Conservation (phyloP, 495 filamentous ascomycete genomes). For the Astrothelium macrocarpum region DNA sequence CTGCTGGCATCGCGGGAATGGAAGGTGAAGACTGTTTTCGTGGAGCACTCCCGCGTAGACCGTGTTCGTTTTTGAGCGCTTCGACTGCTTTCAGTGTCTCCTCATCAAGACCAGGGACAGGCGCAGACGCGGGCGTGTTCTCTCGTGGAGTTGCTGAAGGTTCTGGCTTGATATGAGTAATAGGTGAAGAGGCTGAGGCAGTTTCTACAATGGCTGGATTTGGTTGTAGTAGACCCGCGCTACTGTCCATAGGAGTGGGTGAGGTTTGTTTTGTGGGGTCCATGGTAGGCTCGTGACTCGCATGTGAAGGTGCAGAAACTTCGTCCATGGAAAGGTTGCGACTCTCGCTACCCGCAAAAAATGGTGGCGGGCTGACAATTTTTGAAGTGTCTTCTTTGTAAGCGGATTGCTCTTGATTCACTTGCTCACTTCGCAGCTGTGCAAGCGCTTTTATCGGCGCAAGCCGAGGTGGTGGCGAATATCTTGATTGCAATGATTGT, state of each 20-base stretch:
- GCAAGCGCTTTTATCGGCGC: constrained; percentile 27
- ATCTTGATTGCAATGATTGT: constrained; percentile 18
- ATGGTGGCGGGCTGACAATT: not conserved
- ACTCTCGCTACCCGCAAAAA: not conserved
- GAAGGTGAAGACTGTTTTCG: constrained; percentile 18
- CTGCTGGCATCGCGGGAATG: constrained; percentile 18
- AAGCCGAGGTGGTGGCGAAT: constrained; percentile 21
- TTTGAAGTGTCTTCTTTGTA: not conserved
- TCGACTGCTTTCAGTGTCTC: constrained; percentile 28
- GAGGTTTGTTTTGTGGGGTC: constrained; percentile 19
- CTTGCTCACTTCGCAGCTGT: not conserved
- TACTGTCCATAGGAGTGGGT: constrained; percentile 8
- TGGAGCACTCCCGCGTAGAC: constrained; percentile 19
- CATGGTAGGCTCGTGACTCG: constrained; percentile 18
- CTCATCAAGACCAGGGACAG: constrained; percentile 12
- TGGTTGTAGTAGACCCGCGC: constrained; percentile 3
- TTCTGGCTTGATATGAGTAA: constrained; percentile 28
- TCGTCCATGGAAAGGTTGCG: constrained; percentile 5
- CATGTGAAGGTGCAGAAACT: constrained; percentile 15
- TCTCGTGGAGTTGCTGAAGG: constrained; percentile 24
- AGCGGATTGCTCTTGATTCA: constrained; percentile 10
- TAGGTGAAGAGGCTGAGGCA: constrained; percentile 13
- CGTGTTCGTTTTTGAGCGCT: constrained; percentile 28
- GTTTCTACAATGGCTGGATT: not conserved
- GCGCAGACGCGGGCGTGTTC: constrained; percentile 23